Evolutionary conservation across 1,139 yeast genomes (phyloP), one percentile per base, ranked within the genome.

Genomic region (Lodderomyces orthopsilosis): DNA sequence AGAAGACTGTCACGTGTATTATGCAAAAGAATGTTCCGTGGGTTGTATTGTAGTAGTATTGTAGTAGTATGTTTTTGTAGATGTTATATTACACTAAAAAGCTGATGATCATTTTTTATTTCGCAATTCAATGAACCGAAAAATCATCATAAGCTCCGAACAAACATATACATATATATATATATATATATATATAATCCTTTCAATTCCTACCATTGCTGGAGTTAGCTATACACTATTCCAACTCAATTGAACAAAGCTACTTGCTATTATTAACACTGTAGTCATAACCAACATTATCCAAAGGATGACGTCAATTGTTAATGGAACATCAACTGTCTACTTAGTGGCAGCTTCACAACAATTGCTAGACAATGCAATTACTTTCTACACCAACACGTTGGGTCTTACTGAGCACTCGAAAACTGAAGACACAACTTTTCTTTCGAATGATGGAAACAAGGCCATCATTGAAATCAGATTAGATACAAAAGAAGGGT

Each of bases 251-350:
- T 30, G 34, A 26, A 26, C 13, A 26, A 12, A 8, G n/a, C 9
- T 12, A 26, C 28, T 26, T 12, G 28, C 6, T 27, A 30, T 21
- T 21, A 21, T 8, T 8, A 21, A 21, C 23, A 8, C 23, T 21
- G 23, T 21, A 21, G 23, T 19, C 22, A 6, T n/a, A 3, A n/a
- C n/a, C 23, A 4, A 9, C 36, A 6, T 6, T 33, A 18, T 6
- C 12, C 7, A 28, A n/a, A 14, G 32, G 9, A 46, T 46, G 48
- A 35, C 42, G 38, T 62, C 78, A 27, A 53, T 78, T 44, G 74
- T 80, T 45, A 78, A 77, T 55, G 83, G 83, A 13, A 66, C 77
- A 21, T 66, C 82, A 23, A 67, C 68, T 46, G 64, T 75, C 44
- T 62, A 70, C 30, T 62, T 77, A 36, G 61, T 60, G 50, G 82